phyloP scores from a whole-genome alignment of 116 monocot genomes.

The Iris pallida region DNA sequence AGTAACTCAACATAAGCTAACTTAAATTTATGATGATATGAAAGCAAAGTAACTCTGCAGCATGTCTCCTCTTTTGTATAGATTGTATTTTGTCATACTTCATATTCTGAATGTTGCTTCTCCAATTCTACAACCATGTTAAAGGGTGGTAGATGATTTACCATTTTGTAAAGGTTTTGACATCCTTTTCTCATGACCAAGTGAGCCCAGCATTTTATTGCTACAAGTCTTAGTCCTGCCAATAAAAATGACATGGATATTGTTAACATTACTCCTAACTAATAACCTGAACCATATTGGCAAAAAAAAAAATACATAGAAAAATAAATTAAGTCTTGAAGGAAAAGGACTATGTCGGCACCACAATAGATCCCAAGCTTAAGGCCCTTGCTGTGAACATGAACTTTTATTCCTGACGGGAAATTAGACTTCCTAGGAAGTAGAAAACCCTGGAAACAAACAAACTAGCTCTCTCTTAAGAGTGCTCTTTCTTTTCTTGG shows the following conservation, averaged over 20 bases:
- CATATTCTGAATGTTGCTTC: too few relatives aligned
- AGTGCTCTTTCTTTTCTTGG: too few relatives aligned
- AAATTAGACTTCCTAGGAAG: constrained; percentile 47
- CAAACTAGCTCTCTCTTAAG: background rate
- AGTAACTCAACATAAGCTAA: background rate
- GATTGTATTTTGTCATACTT: too few relatives aligned
- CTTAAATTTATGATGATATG: background rate
- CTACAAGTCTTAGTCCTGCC: constrained; percentile 44
- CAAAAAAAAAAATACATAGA: too few relatives aligned
- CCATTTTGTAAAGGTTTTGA: constrained; percentile 53
- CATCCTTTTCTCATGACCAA: constrained; percentile 58
- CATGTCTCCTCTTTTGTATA: constrained; percentile 57
- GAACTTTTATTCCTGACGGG: constrained; percentile 67
- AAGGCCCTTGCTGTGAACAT: constrained; percentile 72
- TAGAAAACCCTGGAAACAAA: constrained; percentile 36
- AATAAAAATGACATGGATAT: background rate
- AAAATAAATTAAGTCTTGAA: too few relatives aligned
- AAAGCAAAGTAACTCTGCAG: constrained; percentile 34
- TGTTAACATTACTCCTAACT: too few relatives aligned
- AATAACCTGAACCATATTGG: too few relatives aligned
- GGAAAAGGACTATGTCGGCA: constrained; percentile 33
- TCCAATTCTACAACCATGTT: too few relatives aligned
- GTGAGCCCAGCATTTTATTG: constrained; percentile 47
- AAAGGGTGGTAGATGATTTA: constrained; percentile 6
- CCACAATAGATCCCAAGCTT: constrained; percentile 75